Percentiles rank a stretch among this genome's conserved stretches.
phyloP scores from a whole-genome alignment of 352 stramenopile genomes.

The Globisporangium cylindrosporum region DNA sequence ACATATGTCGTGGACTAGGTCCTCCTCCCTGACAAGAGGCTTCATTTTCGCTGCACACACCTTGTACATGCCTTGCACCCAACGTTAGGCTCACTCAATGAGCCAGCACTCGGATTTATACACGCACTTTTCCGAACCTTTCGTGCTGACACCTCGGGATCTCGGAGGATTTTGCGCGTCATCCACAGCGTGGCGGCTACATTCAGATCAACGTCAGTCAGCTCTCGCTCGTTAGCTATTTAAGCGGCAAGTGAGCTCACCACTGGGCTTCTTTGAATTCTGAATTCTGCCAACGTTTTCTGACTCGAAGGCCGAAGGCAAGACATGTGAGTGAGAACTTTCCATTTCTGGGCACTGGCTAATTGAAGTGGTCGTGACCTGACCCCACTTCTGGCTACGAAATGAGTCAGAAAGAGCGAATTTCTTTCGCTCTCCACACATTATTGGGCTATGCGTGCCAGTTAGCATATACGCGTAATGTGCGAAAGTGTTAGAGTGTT shows the following conservation, averaged over 20 bases:
- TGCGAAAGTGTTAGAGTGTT: not conserved
- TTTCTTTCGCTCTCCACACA: not conserved
- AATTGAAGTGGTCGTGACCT: not conserved
- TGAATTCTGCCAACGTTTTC: not conserved
- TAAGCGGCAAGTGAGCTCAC: not conserved
- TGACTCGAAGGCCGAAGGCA: not conserved
- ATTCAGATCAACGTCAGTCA: not conserved
- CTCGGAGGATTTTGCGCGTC: not conserved
- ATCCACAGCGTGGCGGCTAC: not conserved
- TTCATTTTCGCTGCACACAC: not conserved
- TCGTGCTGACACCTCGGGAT: not conserved
- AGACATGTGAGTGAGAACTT: not conserved
- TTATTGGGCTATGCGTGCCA: too few relatives aligned
- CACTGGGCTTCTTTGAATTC: not conserved
- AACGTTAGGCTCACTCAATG: not conserved
- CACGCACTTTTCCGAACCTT: not conserved
- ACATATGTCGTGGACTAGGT: not conserved
- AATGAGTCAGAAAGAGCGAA: not conserved
- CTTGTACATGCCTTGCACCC: not conserved
- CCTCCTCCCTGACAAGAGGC: not conserved
- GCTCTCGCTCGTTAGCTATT: not conserved
- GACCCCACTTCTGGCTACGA: not conserved
- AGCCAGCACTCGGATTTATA: not conserved
- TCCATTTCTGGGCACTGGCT: not conserved
- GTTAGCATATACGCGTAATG: not conserved